Conservation (phyloP, 352 stramenopile genomes). For the Phytophthora capsici region DNA sequence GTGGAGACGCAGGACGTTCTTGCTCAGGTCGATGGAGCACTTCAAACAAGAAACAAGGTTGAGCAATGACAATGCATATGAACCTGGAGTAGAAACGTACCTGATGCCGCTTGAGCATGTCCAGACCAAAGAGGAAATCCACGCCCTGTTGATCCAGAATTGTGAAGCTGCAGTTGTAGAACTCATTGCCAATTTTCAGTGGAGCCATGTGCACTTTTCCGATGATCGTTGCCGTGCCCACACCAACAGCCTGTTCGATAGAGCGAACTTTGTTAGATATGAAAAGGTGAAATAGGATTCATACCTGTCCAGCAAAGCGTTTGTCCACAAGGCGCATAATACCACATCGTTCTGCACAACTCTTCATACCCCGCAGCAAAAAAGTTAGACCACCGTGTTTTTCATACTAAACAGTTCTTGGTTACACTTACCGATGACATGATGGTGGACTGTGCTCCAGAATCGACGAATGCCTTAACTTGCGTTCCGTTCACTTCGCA, state of each 20-base stretch:
- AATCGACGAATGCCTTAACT: slow-evolving; percentile 93
- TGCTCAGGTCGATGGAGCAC: slow-evolving; percentile 96
- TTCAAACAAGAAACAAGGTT: slow-evolving; percentile 34
- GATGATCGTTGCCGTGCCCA: slow-evolving; percentile 97
- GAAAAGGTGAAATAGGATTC: slow-evolving; percentile 16
- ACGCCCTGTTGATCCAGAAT: slow-evolving; percentile 94
- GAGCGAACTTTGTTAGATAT: slow-evolving; percentile 14
- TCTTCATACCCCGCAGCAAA: slow-evolving; percentile 41
- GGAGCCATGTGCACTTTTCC: slow-evolving; percentile 94
- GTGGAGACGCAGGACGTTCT: slow-evolving; percentile 89
- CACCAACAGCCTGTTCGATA: slow-evolving; percentile 86
- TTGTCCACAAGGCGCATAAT: slow-evolving; percentile 92
- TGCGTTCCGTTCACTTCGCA: slow-evolving; percentile 83
- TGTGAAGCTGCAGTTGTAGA: slow-evolving; percentile 96
- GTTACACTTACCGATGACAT: slow-evolving; percentile 82
- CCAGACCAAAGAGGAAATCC: slow-evolving; percentile 98
- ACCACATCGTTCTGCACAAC: slow-evolving; percentile 89
- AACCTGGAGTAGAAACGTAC: slow-evolving; percentile 28
- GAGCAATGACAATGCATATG: not conserved
- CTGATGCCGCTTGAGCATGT: slow-evolving; percentile 98
- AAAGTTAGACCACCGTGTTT: not conserved
- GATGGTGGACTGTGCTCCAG: slow-evolving; percentile 91
- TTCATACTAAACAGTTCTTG: not conserved
- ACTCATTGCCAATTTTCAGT: slow-evolving; percentile 90
- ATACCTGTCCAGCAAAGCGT: slow-evolving; percentile 88